Base-by-base conservation (phyloP, 129 eudicot species). In the Flaveria sonorensis region DNA sequence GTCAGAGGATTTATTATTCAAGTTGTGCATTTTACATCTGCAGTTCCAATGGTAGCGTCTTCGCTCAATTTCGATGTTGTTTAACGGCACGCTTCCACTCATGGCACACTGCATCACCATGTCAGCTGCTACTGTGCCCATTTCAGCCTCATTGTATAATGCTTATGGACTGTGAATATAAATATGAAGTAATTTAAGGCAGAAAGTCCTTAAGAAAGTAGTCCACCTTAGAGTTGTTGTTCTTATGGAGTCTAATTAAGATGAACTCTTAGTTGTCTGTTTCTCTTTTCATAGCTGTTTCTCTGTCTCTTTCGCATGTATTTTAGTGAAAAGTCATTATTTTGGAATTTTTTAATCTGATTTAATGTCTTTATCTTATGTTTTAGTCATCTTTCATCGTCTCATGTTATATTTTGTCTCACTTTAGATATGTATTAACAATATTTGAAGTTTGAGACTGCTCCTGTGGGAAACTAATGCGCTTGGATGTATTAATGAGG, bases 41-140 rank as follows among this genome's bases (percentile, higher is more conserved):
- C 88, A 85, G 12, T 81, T 67, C 43, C 78, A 28, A 45, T 85
- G 88, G 78, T 85, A 85, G 3, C 83, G 88, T 68, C 88, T 73
- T 45, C 73, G 76, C 32, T 73, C 80, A 2, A 50, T 68, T 46
- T 48, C 67, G n/a, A 13, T 32, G 64, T 76, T 47, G 23, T 18
- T 16, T 36, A 60, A 36, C 3, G 80, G 40, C 26, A 81, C 26
- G 69, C 73, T 71, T 64, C 81, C 77, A 43, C 75, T 52, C 13
- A 32, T 55, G 64, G 50, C 77, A 55, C 70, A 47, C 46, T 56
- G 76, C 13, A 81, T 42, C 73, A 61, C 60, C 79, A 65, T 65
- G 24, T 20, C 67, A 11, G 56, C 74, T 32, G 74, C 75, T 74
- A 21, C 67, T 6, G 82, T 52, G 46, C 14, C 48, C 76, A 55